Evolutionary conservation across 129 eudicot species (phyloP), one percentile per base, ranked within the genome.

Genomic region (Tagetes patula): DNA sequence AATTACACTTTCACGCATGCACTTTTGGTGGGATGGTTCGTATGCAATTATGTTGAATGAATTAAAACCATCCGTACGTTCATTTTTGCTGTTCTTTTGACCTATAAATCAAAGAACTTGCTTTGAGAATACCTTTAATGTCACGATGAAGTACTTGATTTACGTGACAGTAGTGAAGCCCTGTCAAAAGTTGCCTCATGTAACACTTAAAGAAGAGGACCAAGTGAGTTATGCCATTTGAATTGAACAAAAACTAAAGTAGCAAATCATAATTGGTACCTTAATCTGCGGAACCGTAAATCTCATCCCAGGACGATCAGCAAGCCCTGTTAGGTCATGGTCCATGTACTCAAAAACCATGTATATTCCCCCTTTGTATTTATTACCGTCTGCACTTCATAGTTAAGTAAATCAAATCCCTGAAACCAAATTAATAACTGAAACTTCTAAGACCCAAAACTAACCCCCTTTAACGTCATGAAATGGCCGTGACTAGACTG

Each of bases 281-380:
- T 93, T 90, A 62, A 93, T 88, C 79, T 93, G 98, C 4, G 98
- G 91, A 78, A 89, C 78, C 1, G 96, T 81, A 81, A 93, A 93
- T 77, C 96, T 90, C 82, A 85, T 80, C 60, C 96, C 98, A 66
- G 98, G 98, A 65, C 98, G 92, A 84, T 90, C 92, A 65, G 98
- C 82, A 74, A 93, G 98, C 59, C 98, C 98, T n/a, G 96, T 86
- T 77, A 93, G 76, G 69, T 90, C 98, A 75, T 93, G 98, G 84
- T 93, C 98, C 98, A 93, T 93, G 86, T 93, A 93, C 86, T 93
- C 96, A 75, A 93, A 93, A 58, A 93, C 98, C 96, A 89, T 86
- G 84, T 93, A 93, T 55, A 93, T 88, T 42, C 82, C 86, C 13
- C 98, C 95, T 65, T 87, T 92, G 68, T 89, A 87, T 84, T 87